Evolutionary conservation across 2,329 filamentous ascomycete species (phyloP).

Genomic region (Penicillium freii): DNA sequence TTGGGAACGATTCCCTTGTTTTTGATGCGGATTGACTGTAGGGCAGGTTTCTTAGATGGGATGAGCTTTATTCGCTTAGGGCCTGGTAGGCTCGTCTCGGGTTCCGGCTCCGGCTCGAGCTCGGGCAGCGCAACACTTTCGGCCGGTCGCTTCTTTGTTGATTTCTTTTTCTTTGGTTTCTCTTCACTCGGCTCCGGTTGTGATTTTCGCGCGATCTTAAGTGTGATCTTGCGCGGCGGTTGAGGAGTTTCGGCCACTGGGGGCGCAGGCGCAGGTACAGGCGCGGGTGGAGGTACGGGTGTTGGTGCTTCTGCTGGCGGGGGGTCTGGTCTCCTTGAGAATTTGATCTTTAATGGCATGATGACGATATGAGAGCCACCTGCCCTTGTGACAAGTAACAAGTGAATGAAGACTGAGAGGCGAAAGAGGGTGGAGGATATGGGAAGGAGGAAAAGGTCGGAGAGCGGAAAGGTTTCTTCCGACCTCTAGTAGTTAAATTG

Average conservation of each 20-base stretch:
- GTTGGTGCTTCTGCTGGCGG: conserved; percentile 16
- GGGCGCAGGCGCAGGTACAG: conserved; percentile 16
- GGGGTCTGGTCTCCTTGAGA: conserved; percentile 39
- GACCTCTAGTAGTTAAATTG: too few relatives aligned
- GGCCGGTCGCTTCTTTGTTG: conserved; percentile 41
- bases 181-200: conserved; percentile 14
- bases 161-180: conserved; percentile 36
- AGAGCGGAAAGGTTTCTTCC: too few relatives aligned
- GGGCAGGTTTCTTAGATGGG: conserved; percentile 38
- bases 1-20: conserved; percentile 66
- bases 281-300: conserved; percentile 11
- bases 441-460: too few relatives aligned
- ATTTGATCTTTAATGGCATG: conserved; percentile 47
- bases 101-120: conserved; percentile 29
- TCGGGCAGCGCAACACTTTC: conserved; percentile 28
- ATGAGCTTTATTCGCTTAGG: conserved; percentile 43
- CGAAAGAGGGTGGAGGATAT: too few relatives aligned
- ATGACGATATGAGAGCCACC: conserved; percentile 5
- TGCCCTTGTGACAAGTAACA: neutral
- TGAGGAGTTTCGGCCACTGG: conserved; percentile 27
- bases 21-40: conserved; percentile 58
- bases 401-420: neutral
- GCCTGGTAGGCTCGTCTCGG: conserved; percentile 26
- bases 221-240: conserved; percentile 40
- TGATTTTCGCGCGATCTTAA: conserved; percentile 41